Conservation (phyloP, 2,329 filamentous ascomycete genomes). For the Tolypocladium amazonense region DNA sequence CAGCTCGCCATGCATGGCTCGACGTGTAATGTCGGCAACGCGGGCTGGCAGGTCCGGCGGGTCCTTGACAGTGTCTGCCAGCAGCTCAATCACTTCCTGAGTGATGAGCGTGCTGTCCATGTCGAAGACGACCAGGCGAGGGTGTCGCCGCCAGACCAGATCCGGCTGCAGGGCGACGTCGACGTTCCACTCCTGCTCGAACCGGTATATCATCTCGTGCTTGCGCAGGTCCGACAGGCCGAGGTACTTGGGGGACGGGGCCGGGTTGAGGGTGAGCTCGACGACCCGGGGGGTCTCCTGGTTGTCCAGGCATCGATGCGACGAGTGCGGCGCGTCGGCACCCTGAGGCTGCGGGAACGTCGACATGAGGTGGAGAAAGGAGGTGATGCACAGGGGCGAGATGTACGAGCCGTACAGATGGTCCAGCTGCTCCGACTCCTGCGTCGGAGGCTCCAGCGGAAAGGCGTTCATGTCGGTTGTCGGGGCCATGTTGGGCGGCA, state of each 20-base stretch:
- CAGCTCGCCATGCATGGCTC: slow-evolving; percentile 92
- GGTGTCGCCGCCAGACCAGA: slow-evolving; percentile 64
- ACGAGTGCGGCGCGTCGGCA: slow-evolving; percentile 43
- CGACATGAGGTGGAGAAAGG: slow-evolving; percentile 56
- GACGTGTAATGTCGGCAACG: slow-evolving; percentile 81
- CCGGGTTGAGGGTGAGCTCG: slow-evolving; percentile 53
- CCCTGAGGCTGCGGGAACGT: slow-evolving; percentile 45
- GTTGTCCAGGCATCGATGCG: slow-evolving; percentile 55
- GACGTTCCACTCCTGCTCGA: slow-evolving; percentile 82
- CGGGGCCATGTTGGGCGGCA: slow-evolving; percentile 46
- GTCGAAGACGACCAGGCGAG: slow-evolving; percentile 86
- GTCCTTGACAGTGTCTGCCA: slow-evolving; percentile 67
- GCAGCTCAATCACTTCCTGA: slow-evolving; percentile 94
- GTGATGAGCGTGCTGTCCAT: slow-evolving; percentile 98
- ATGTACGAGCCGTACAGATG: slow-evolving; percentile 57
- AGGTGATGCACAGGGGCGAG: slow-evolving; percentile 53
- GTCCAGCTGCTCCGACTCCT: slow-evolving; percentile 47
- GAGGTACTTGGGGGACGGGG: slow-evolving; percentile 51
- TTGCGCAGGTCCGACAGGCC: slow-evolving; percentile 61
- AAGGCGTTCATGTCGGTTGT: slow-evolving; percentile 47
- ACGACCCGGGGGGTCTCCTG: slow-evolving; percentile 51
- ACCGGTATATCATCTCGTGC: slow-evolving; percentile 72
- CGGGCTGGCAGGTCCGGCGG: slow-evolving; percentile 62
- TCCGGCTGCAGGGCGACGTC: slow-evolving; percentile 71
- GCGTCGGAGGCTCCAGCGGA: slow-evolving; percentile 46